Evolutionary conservation across 371 early-diverging fungal species (phyloP).

Genomic region (Blakeslea trispora): DNA sequence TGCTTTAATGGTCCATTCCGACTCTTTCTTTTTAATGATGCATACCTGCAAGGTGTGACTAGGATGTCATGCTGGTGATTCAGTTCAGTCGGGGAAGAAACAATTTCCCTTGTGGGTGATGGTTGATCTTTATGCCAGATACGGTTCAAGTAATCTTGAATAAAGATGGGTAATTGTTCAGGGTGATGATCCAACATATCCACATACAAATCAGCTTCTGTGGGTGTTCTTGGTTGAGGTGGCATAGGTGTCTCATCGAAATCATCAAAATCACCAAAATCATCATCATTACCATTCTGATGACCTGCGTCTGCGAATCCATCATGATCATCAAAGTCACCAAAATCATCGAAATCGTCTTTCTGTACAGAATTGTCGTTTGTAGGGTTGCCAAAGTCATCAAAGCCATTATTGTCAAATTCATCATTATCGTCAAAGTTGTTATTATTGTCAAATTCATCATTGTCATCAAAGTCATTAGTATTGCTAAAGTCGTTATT

Average conservation of each 20-base stretch:
- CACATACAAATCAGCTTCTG: slow-evolving; percentile 43
- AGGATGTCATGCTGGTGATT: slow-evolving; percentile 14
- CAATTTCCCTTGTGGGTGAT: too few species aligned
- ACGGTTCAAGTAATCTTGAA: slow-evolving; percentile 19
- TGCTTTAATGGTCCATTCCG: too few species aligned
- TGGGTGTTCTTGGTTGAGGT: slow-evolving; percentile 17
- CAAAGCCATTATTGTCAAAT: slow-evolving; percentile 3
- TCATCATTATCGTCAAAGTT: background rate
- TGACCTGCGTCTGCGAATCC: slow-evolving; percentile 16
- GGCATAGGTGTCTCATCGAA: slow-evolving; percentile 28
- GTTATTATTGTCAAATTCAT: background rate
- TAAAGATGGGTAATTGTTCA: slow-evolving; percentile 14
- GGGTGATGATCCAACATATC: slow-evolving; percentile 20
- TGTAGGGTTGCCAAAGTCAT: slow-evolving; percentile 2
- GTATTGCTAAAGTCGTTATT: background rate
- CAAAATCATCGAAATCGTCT: slow-evolving; percentile 3
- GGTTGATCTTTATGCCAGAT: slow-evolving; percentile 16
- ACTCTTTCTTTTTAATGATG: slow-evolving; percentile 7
- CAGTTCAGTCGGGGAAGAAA: slow-evolving; percentile 4
- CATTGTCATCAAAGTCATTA: background rate
- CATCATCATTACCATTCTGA: slow-evolving; percentile 22
- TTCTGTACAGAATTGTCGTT: background rate
- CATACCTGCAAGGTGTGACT: slow-evolving; percentile 35
- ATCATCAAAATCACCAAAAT: slow-evolving; percentile 44
- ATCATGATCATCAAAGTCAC: slow-evolving; percentile 7